Conservation (phyloP, 306 rosid species). For the Sophora flavescens region DNA sequence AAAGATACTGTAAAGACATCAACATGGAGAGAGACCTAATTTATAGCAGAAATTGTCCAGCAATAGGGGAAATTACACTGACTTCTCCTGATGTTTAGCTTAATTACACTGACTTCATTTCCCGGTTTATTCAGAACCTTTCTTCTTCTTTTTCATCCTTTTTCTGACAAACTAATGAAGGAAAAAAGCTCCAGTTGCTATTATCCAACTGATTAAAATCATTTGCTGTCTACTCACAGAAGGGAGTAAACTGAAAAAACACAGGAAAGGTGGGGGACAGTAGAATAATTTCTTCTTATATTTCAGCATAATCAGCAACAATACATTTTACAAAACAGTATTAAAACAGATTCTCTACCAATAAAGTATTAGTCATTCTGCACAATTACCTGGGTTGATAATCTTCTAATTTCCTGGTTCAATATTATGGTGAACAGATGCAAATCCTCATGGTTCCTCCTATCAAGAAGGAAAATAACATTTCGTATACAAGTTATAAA, state of each 20-base stretch:
- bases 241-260: not conserved
- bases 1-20: slow-evolving; percentile 12
- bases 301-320: slow-evolving; percentile 29
- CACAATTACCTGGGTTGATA: slow-evolving; percentile 78
- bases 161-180: not conserved
- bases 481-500: slow-evolving; percentile 35
- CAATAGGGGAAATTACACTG: not conserved
- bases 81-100: too few relatives aligned
- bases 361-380: not conserved
- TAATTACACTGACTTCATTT: too few relatives aligned
- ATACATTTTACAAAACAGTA: slow-evolving; percentile 5
- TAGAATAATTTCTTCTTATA: not conserved
- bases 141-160: not conserved
- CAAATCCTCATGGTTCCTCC: slow-evolving; percentile 94
- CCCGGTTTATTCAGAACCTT: not conserved
- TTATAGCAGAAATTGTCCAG: not conserved
- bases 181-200: not conserved
- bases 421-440: slow-evolving; percentile 76
- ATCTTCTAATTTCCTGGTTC: slow-evolving; percentile 90
- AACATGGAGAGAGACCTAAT: not conserved
- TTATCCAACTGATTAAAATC: not conserved
- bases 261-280: not conserved
- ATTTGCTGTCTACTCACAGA: not conserved
- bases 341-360: slow-evolving; percentile 10
- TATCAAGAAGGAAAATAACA: slow-evolving; percentile 41